phyloP scores from a whole-genome alignment of 768 basidiomycete species.

The Podaxis sp. region DNA sequence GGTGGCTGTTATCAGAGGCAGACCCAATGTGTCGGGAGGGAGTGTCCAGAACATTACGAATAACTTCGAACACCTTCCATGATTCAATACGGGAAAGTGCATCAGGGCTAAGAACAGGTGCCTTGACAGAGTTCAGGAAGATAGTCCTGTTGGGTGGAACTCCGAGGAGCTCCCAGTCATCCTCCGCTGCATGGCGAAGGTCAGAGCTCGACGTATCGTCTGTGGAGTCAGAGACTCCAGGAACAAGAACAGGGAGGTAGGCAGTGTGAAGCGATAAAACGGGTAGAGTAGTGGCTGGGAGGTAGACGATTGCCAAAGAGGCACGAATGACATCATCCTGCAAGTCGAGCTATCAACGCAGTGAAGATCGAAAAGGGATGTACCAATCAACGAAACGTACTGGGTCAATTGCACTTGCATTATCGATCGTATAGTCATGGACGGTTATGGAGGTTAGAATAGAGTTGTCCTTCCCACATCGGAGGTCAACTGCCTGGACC shows the following conservation, averaged over 20 bases:
- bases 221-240: constrained; percentile 17
- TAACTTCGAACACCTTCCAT: constrained; percentile 35
- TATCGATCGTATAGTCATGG: constrained; percentile 32
- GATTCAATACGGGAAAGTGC: constrained; percentile 39
- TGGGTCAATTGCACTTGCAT: constrained; percentile 16
- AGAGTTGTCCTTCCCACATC: constrained; percentile 21
- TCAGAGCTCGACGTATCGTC: constrained; percentile 19
- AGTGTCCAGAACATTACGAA: constrained; percentile 38
- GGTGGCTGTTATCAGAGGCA: constrained; percentile 38
- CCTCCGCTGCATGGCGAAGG: constrained; percentile 29
- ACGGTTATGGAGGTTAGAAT: constrained; percentile 29
- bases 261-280: constrained; percentile 32
- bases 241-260: constrained; percentile 58
- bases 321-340: constrained; percentile 34
- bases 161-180: constrained; percentile 39
- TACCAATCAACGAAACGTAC: constrained; percentile 29
- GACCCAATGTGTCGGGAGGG: constrained; percentile 35
- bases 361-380: constrained; percentile 24
- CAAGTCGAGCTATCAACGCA: constrained; percentile 34
- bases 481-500: constrained; percentile 25
- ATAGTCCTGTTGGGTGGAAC: constrained; percentile 38
- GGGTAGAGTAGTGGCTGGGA: constrained; percentile 46
- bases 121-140: constrained; percentile 28
- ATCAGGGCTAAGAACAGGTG: constrained; percentile 43
- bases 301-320: constrained; percentile 65